Evolutionary conservation across 495 filamentous ascomycete genomes (phyloP), one percentile per base, ranked within the genome.

Genomic region (Penicillium antarcticum): DNA sequence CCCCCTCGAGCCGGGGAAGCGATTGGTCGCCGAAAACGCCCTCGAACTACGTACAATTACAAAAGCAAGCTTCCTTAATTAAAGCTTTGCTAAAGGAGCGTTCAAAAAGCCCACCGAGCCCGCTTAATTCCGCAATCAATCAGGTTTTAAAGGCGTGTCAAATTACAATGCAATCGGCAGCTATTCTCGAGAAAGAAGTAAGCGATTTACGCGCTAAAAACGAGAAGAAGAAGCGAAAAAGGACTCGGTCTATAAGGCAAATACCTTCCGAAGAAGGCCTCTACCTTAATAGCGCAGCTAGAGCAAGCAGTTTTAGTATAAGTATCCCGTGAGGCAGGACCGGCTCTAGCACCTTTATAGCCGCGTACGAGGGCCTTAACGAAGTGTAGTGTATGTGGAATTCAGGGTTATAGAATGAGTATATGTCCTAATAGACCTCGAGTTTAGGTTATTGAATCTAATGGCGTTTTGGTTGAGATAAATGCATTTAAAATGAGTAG

Each of bases 91-190:
- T 50, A 41, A 10, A 24, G 5, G 2, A 9, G n/a, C 13, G 37
- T 1, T 50, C 18, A 51, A 24, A n/a, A 16, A 41, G 47, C 23
- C 43, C 29, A 0, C 11, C 43, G 10, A 21, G 17, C 10, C 26
- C 43, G 33, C 6, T 13, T 8, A 13, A 50, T 17, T 11, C 32
- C 17, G 13, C 36, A 2, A 17, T 50, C 41, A 33, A 50, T 31
- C 23, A 50, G 35, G 5, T 50, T 50, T 50, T 29, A 50, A 50
- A 41, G n/a, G 36, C 14, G 3, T 50, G n/a, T 16, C 23, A 50
- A 24, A 21, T 50, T 17, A 21, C n/a, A 5, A 50, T 50, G 13
- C 36, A 50, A 26, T 14, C 8, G 14, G 37, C 24, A 8, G 26
- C 37, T 18, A 2, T 50, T 42, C 47, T 50, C 13, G 37, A 26